Conservation (phyloP, 768 basidiomycete genomes). For the Trametes coccinea region DNA sequence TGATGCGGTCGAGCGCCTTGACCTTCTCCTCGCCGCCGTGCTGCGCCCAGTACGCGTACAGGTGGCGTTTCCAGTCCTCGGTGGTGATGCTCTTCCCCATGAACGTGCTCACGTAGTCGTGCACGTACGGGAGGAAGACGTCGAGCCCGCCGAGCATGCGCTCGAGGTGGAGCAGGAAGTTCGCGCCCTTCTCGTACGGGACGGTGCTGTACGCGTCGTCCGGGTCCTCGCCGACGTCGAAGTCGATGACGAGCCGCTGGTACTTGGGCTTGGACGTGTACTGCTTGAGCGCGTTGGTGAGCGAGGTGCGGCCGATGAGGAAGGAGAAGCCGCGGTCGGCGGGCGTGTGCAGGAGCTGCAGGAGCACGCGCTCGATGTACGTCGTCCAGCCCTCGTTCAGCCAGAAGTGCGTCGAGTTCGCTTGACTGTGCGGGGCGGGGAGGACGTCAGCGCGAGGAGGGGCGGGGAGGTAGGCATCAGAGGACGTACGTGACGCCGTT, state of each 20-base stretch:
- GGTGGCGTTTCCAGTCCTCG: conserved; percentile 77
- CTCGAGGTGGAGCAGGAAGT: conserved; percentile 83
- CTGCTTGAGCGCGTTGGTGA: conserved; percentile 68
- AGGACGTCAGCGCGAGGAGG: neutral
- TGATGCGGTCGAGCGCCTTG: conserved; percentile 63
- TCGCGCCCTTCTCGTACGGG: conserved; percentile 89
- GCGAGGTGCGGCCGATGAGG: conserved; percentile 69
- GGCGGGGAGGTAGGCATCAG: too few relatives aligned
- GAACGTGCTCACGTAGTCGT: conserved; percentile 80
- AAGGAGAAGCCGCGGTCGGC: conserved; percentile 80
- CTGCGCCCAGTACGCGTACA: conserved; percentile 67
- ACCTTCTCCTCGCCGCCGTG: conserved; percentile 62
- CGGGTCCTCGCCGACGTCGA: conserved; percentile 71
- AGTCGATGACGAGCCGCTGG: conserved; percentile 77
- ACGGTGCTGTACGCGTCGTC: conserved; percentile 75
- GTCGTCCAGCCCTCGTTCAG: conserved; percentile 95
- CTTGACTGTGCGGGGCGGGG: conserved; percentile 45
- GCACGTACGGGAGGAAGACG: conserved; percentile 81
- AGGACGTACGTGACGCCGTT: conserved; percentile 73
- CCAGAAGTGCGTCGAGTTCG: conserved; percentile 81
- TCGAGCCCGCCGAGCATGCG: conserved; percentile 78
- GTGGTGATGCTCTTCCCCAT: conserved; percentile 84
- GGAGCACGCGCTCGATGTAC: conserved; percentile 84
- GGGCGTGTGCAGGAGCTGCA: conserved; percentile 66
- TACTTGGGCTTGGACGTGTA: conserved; percentile 67